phyloP scores from a whole-genome alignment of 176 grass and related monocot species.

The Carex kokanica region DNA sequence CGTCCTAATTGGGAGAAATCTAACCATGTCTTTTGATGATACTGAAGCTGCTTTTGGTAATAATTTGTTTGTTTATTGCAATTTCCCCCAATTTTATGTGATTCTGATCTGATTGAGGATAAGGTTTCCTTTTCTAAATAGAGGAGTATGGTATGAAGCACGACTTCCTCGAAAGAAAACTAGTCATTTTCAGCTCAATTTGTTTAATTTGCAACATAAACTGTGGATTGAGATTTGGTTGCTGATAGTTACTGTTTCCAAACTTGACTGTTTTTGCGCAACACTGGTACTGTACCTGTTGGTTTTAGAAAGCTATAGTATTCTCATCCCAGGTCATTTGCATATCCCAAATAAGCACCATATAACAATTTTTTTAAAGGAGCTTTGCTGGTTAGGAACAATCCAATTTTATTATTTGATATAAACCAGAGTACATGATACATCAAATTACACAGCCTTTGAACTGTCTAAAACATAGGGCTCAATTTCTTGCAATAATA shows the following conservation, averaged over 20 bases:
- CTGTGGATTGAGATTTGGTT: neutral
- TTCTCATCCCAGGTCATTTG: neutral
- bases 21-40: constrained; percentile 56
- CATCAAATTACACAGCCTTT: neutral
- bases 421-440: neutral
- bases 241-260: neutral
- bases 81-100: constrained; percentile 18
- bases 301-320: neutral
- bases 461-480: neutral
- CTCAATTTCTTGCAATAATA: neutral
- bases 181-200: neutral
- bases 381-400: neutral
- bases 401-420: neutral
- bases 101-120: constrained; percentile 20
- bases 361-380: neutral
- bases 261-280: neutral
- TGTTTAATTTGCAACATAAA: neutral
- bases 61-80: neutral
- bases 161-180: neutral
- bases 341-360: neutral
- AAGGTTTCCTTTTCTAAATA: neutral
- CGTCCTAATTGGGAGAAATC: constrained; percentile 54
- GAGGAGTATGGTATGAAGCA: neutral
- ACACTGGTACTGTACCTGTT: neutral
- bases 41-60: constrained; percentile 73